Percentiles rank a stretch among this genome's conserved stretches.
These are phyloP conservation scores for Lagerstroemia speciosa DNA, from an alignment of 345 rosid species.

Conservation along the genomic window DNA sequence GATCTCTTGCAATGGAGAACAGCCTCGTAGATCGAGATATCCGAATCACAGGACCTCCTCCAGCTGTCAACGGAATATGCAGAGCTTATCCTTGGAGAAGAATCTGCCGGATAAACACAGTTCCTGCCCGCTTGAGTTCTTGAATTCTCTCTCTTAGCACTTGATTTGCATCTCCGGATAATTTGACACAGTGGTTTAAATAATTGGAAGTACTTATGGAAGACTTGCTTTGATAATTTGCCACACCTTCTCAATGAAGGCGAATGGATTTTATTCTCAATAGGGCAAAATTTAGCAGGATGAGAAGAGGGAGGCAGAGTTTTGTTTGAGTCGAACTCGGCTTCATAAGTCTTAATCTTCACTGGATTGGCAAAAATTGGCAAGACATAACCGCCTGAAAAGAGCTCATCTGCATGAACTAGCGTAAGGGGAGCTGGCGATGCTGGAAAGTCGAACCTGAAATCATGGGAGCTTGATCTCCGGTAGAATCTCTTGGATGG, in stretches of 20 bases:
- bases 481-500: slow-evolving; percentile 79
- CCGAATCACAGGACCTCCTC: slow-evolving; percentile 23
- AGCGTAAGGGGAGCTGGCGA: slow-evolving; percentile 35
- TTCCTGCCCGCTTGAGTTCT: slow-evolving; percentile 28
- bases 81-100: slow-evolving; percentile 64
- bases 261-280: slow-evolving; percentile 20
- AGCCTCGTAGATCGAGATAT: slow-evolving; percentile 20
- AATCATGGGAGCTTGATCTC: slow-evolving; percentile 42
- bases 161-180: slow-evolving; percentile 36
- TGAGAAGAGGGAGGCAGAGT: slow-evolving; percentile 22
- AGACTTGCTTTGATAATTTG: slow-evolving; percentile 41
- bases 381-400: slow-evolving; percentile 69
- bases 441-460: slow-evolving; percentile 64
- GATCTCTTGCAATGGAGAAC: slow-evolving; percentile 24
- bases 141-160: slow-evolving; percentile 24
- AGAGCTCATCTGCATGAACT: slow-evolving; percentile 83
- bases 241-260: slow-evolving; percentile 42
- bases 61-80: slow-evolving; percentile 54
- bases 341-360: slow-evolving; percentile 30
- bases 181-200: slow-evolving; percentile 58
- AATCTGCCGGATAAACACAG: slow-evolving; percentile 43
- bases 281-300: slow-evolving; percentile 1
- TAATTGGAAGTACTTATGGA: slow-evolving; percentile 63
- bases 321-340: slow-evolving; percentile 15
- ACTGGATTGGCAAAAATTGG: slow-evolving; percentile 37